Evolutionary conservation across 495 filamentous ascomycete genomes (phyloP).

Genomic region (Pyronema domesticum): DNA sequence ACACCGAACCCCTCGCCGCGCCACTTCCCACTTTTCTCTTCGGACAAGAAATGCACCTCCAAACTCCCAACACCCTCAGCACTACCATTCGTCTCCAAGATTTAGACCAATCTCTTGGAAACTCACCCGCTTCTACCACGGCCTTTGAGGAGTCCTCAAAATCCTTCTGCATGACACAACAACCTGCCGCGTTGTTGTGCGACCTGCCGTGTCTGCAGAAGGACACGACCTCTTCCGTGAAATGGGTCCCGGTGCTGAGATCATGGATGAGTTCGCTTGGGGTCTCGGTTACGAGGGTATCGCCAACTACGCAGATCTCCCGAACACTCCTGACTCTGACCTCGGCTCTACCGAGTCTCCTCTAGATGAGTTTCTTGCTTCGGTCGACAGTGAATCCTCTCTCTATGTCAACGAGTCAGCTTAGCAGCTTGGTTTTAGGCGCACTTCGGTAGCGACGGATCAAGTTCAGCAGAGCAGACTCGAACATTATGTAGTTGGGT

Average conservation of each 20-base stretch:
- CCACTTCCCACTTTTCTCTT: background rate
- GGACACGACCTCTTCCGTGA: background rate
- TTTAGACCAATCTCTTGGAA: background rate
- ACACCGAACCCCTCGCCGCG: background rate
- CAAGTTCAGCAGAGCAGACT: no score
- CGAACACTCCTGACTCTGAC: background rate
- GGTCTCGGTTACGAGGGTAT: background rate
- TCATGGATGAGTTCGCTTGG: background rate
- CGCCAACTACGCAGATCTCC: background rate
- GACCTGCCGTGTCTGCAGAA: constrained; percentile 89
- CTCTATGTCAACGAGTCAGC: background rate
- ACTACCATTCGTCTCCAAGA: background rate
- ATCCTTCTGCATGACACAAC: constrained; percentile 81
- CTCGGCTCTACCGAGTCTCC: background rate
- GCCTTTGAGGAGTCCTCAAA: constrained; percentile 1
- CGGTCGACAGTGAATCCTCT: background rate
- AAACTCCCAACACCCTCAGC: background rate
- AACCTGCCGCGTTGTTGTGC: constrained; percentile 99
- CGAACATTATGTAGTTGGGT: no score
- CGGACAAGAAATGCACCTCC: background rate
- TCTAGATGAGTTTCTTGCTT: constrained; percentile 2
- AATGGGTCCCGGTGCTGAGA: background rate
- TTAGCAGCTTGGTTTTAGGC: constrained; percentile 3
- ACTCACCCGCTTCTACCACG: background rate
- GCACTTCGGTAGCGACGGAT: constrained; percentile 4